phyloP scores from a whole-genome alignment of 306 rosid genomes.

The Cicer pinnatifidum region DNA sequence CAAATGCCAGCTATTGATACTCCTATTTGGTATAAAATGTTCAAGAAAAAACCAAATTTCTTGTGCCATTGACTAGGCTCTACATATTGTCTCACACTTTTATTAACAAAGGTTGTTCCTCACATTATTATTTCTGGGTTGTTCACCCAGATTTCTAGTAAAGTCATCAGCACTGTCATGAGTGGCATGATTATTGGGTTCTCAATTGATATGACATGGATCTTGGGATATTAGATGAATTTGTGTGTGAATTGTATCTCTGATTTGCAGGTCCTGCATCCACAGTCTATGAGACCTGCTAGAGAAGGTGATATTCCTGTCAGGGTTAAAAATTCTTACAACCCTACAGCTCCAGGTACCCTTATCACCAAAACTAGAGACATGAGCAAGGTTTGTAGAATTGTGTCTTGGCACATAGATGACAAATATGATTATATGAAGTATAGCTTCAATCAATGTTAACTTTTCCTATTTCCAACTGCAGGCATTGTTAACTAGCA shows the following conservation, averaged over 20 bases:
- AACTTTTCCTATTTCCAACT: conserved; percentile 44
- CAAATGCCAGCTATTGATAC: conserved; percentile 15
- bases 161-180: conserved; percentile 10
- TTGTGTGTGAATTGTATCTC: conserved; percentile 17
- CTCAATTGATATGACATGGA: conserved; percentile 10
- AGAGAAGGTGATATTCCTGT: conserved; percentile 97
- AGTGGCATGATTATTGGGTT: conserved; percentile 12
- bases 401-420: conserved; percentile 32
- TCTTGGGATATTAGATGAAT: conserved; percentile 24
- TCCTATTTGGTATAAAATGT: background rate
- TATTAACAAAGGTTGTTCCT: conserved; percentile 3
- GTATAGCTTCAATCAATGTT: conserved; percentile 28
- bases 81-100: conserved; percentile 20
- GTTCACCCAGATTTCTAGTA: conserved; percentile 5
- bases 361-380: conserved; percentile 86
- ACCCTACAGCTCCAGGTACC: conserved; percentile 94
- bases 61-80: conserved; percentile 1
- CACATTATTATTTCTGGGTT: conserved; percentile 23
- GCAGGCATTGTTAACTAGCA: conserved; percentile 91
- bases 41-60: background rate
- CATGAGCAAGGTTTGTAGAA: conserved; percentile 78
- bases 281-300: conserved; percentile 99
- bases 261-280: conserved; percentile 84
- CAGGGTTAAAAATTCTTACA: conserved; percentile 95
- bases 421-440: conserved; percentile 32